Percentiles rank a stretch among this genome's conserved stretches.
phyloP scores from a whole-genome alignment of 805 yeast species.

The Metschnikowia peoriensis region DNA sequence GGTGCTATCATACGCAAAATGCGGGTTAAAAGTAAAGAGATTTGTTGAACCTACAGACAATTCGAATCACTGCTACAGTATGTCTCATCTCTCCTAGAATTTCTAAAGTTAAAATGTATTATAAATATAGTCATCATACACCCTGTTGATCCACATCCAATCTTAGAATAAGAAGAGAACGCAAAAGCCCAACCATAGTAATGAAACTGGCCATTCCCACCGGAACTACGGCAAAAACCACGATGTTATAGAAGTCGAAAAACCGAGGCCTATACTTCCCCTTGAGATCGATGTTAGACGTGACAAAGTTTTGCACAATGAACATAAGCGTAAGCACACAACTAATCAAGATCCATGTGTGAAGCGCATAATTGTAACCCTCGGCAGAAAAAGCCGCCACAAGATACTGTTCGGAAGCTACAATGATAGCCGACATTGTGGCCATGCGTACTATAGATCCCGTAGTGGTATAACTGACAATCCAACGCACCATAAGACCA shows the following conservation, averaged over 20 bases:
- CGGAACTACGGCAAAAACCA: constrained; percentile 97
- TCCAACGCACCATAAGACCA: constrained; percentile 91
- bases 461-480: constrained; percentile 80
- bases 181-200: constrained; percentile 80
- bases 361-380: constrained; percentile 69
- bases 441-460: constrained; percentile 88
- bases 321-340: constrained; percentile 78
- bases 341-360: constrained; percentile 89
- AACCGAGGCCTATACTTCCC: constrained; percentile 54
- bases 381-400: constrained; percentile 64
- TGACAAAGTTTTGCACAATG: constrained; percentile 83
- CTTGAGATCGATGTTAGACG: constrained; percentile 64
- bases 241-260: constrained; percentile 82
- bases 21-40: too few species aligned
- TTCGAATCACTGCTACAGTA: too few species aligned
- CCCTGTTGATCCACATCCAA: constrained; percentile 47
- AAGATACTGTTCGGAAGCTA: constrained; percentile 67
- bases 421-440: constrained; percentile 72
- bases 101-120: neutral
- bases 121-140: neutral
- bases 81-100: too few species aligned
- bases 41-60: too few species aligned
- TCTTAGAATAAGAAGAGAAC: constrained; percentile 73
- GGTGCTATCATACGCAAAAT: too few species aligned
- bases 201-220: constrained; percentile 92